Evolutionary conservation across 345 rosid species (phyloP).

Genomic region (Ricinus communis): DNA sequence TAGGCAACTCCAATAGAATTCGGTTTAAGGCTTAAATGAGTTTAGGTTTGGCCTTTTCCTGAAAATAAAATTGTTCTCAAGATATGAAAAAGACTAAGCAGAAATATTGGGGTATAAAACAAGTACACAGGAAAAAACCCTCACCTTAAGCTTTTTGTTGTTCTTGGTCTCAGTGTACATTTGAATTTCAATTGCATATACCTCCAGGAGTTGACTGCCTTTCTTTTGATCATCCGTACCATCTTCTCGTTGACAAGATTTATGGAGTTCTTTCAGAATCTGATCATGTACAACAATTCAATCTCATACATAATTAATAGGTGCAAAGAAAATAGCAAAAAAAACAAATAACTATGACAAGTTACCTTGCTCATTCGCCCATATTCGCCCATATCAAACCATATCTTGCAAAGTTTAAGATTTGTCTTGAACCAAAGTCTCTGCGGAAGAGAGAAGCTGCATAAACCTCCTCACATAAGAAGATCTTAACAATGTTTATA

Average conservation of each 20-base stretch:
- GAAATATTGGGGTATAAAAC: not conserved
- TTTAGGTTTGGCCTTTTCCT: not conserved
- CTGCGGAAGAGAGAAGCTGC: conserved; percentile 43
- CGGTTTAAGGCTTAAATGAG: no score
- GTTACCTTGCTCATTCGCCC: conserved; percentile 93
- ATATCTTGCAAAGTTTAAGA: conserved; percentile 96
- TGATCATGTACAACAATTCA: conserved; percentile 25
- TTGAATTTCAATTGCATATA: conserved; percentile 95
- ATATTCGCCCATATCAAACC: conserved; percentile 98
- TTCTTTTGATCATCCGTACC: conserved; percentile 99
- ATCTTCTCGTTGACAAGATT: conserved; percentile 96
- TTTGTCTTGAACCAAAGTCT: conserved; percentile 99
- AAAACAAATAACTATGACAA: conserved; percentile 9
- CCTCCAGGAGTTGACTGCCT: conserved; percentile 99
- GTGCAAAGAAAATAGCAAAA: not conserved
- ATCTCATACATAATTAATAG: not conserved
- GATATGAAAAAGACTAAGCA: not conserved
- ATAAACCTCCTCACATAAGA: conserved; percentile 23
- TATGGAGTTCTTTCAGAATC: conserved; percentile 95
- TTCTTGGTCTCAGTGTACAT: conserved; percentile 98
- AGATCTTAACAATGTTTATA: not conserved
- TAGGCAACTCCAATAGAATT: no score
- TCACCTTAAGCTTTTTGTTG: conserved; percentile 95
- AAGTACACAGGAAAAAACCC: conserved; percentile 4
- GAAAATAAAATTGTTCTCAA: not conserved